Evolutionary conservation across 192 early-diverging fungal species (phyloP), one percentile per base, ranked within the genome.

Genomic region (Coemansia aciculifera): DNA sequence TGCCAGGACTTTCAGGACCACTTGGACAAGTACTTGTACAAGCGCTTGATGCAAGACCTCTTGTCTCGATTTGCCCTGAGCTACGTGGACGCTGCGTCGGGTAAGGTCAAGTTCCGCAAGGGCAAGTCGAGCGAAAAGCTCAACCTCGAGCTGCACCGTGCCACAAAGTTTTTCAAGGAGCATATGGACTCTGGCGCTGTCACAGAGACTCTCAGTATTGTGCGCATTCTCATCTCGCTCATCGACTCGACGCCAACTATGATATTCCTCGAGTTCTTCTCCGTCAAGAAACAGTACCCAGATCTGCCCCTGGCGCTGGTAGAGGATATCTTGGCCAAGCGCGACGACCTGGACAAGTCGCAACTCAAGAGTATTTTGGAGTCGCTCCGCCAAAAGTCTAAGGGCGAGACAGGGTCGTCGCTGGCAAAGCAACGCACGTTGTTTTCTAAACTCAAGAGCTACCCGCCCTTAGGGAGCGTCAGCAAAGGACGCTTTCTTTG

Each of bases 251-350:
- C 90, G 52, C 89, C 92, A n/a, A 83, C 87, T 37, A 88, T 93
- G 74, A 86, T 95, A 10, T 97, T 91, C 71, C 79, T 99, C 66
- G 94, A 98, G 78, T 98, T 95, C 75, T 97, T 95, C 64, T 79
- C 88, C 11, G 69, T 98, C 71, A 93, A 91, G 84, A 92, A 95
- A 64, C 84, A 90, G 67, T 99, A 92, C 79, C 93, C 94, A 9
- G 96, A 99, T 74, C 69, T 97, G 43, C 95, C 95, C 5, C 67
- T 97, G n/a, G 85, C 86, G 29, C 90, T 96, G 78, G 86, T 98
- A n/a, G 95, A 98, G 79, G 92, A 95, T 73, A 84, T 98, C 34
- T 75, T 98, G 59, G 72, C 79, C 44, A 92, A 89, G 74, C 85
- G 96, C 62, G 95, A 98, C 79, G 96, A 99, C 75, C 77, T 98